Percentiles rank a stretch among this genome's conserved stretches.
phyloP scores from a whole-genome alignment of 2,329 filamentous ascomycete species.

The Clarireedia paspali region DNA sequence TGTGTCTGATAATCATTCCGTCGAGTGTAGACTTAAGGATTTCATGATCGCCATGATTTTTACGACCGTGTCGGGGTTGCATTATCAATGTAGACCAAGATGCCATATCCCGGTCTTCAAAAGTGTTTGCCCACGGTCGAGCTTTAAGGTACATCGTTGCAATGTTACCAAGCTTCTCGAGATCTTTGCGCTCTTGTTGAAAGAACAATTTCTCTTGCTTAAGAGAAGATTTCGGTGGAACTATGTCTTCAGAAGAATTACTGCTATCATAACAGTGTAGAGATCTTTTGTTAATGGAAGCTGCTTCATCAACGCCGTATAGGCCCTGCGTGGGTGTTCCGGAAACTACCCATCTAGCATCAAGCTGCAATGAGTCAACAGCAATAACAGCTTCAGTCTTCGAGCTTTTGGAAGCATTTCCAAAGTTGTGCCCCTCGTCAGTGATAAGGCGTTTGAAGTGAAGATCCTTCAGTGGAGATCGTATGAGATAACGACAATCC shows the following conservation, averaged over 20 bases:
- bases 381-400: slow-evolving; percentile 48
- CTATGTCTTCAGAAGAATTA: background rate
- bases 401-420: slow-evolving; percentile 48
- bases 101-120: slow-evolving; percentile 43
- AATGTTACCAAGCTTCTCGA: slow-evolving; percentile 59
- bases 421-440: slow-evolving; percentile 84
- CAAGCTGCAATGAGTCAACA: slow-evolving; percentile 49
- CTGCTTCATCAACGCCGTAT: slow-evolving; percentile 57
- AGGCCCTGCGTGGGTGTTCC: slow-evolving; percentile 83
- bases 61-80: slow-evolving; percentile 43
- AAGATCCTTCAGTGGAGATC: slow-evolving; percentile 59
- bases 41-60: slow-evolving; percentile 48
- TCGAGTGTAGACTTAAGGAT: slow-evolving; percentile 66
- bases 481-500: slow-evolving; percentile 35
- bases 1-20: slow-evolving; percentile 74
- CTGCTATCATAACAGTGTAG: background rate
- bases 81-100: slow-evolving; percentile 70
- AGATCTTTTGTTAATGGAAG: background rate
- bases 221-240: background rate
- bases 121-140: slow-evolving; percentile 67
- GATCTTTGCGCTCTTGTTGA: slow-evolving; percentile 51
- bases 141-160: slow-evolving; percentile 65
- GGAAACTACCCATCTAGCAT: slow-evolving; percentile 80
- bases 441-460: slow-evolving; percentile 87
- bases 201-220: background rate